These are phyloP conservation scores for Aspergillus novofumigatus DNA, from an alignment of 2,329 filamentous ascomycete genomes.

Conservation along the genomic window DNA sequence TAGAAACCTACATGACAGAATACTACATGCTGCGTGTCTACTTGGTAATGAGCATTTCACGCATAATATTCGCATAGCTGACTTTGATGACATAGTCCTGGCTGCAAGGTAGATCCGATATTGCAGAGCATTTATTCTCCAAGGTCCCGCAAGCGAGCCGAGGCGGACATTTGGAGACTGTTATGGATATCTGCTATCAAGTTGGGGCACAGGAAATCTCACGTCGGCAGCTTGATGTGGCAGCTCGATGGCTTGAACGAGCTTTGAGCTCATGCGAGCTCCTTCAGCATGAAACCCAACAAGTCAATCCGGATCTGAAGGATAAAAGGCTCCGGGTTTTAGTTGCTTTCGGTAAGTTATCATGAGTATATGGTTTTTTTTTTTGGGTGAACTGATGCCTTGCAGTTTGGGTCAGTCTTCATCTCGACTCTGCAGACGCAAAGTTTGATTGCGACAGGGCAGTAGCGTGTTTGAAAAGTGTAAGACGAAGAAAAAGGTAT, in stretches of 20 bases:
- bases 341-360: slow-evolving; percentile 55
- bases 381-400: slow-evolving; percentile 1
- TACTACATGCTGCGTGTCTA: slow-evolving; percentile 64
- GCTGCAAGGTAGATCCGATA: slow-evolving; percentile 67
- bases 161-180: slow-evolving; percentile 45
- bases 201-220: slow-evolving; percentile 61
- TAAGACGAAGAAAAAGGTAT: slow-evolving; percentile 7
- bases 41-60: slow-evolving; percentile 49
- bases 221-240: slow-evolving; percentile 51
- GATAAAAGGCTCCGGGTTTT: slow-evolving; percentile 65
- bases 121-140: slow-evolving; percentile 72
- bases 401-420: slow-evolving; percentile 26
- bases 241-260: slow-evolving; percentile 69
- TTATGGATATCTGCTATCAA: slow-evolving; percentile 66
- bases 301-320: slow-evolving; percentile 55
- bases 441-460: slow-evolving; percentile 53
- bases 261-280: slow-evolving; percentile 56
- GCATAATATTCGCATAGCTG: background rate
- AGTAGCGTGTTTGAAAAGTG: slow-evolving; percentile 55
- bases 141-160: slow-evolving; percentile 47
- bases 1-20: slow-evolving; percentile 42
- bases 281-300: slow-evolving; percentile 48
- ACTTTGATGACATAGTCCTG: slow-evolving; percentile 56
- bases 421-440: slow-evolving; percentile 40
- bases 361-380: too few species aligned